Conservation (phyloP, 1,284 basidiomycete species). For the Phellopilus nigrolimitatus region DNA sequence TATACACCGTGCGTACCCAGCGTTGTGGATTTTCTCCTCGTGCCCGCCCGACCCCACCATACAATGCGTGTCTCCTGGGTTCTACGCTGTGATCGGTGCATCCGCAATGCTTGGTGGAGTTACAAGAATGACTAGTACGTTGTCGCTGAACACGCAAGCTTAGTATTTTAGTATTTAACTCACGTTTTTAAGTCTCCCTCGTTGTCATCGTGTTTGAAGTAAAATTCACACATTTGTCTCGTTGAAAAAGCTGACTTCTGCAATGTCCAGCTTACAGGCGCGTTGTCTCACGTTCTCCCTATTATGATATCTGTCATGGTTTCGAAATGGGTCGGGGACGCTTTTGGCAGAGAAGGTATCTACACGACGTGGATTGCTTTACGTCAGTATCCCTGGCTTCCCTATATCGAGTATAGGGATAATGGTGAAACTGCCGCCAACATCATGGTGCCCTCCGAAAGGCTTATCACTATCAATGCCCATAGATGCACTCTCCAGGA, state of each 20-base stretch:
- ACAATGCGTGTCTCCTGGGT: constrained; percentile 71
- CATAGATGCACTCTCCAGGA: constrained; percentile 45
- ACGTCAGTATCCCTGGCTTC: constrained; percentile 69
- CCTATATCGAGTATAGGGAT: constrained; percentile 64
- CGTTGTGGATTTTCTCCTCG: constrained; percentile 61
- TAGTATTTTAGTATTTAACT: no score
- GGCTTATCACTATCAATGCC: constrained; percentile 47
- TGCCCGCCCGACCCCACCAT: constrained; percentile 67
- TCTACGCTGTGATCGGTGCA: constrained; percentile 81
- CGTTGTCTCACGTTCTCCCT: constrained; percentile 70
- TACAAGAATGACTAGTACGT: constrained; percentile 73
- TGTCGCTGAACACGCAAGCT: no score
- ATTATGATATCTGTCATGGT: constrained; percentile 77
- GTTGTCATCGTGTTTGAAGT: constrained; percentile 74
- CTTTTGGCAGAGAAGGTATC: constrained; percentile 67
- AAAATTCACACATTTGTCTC: constrained; percentile 14
- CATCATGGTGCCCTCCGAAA: constrained; percentile 53
- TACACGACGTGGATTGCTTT: constrained; percentile 72
- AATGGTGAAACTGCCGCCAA: constrained; percentile 56
- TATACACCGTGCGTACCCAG: constrained; percentile 54
- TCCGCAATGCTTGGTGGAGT: constrained; percentile 79
- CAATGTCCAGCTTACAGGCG: constrained; percentile 51
- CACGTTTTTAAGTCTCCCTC: constrained; percentile 49
- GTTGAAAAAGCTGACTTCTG: constrained; percentile 10
- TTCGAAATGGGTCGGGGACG: constrained; percentile 72